Evolutionary conservation across 768 basidiomycete genomes (phyloP).

Genomic region (Termitomyces titanicus): DNA sequence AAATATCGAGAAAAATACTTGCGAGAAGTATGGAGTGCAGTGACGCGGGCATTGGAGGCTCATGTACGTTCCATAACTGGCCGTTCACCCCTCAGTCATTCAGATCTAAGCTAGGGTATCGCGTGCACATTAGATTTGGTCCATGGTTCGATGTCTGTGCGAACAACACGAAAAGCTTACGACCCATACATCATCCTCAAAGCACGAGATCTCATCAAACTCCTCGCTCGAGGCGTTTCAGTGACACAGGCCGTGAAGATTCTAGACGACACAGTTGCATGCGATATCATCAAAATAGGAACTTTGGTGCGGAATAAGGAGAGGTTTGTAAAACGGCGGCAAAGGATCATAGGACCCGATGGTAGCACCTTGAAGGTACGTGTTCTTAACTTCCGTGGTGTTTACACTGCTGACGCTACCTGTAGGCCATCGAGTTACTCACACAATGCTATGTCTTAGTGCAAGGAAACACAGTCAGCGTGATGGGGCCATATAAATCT

Average conservation of each 20-base stretch:
- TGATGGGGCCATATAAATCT: conserved; percentile 95
- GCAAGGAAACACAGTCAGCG: conserved; percentile 96
- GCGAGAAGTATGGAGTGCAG: conserved; percentile 90
- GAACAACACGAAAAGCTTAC: conserved; percentile 94
- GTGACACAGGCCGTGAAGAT: conserved; percentile 85
- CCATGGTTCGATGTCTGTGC: conserved; percentile 96
- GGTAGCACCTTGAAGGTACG: conserved; percentile 94
- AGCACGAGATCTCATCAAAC: conserved; percentile 92
- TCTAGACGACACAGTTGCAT: conserved; percentile 83
- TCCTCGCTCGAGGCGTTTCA: conserved; percentile 89
- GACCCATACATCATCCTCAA: conserved; percentile 97
- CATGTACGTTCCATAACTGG: conserved; percentile 54
- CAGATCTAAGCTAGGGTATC: conserved; percentile 56
- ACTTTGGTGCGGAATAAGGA: conserved; percentile 94
- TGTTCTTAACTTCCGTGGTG: not conserved
- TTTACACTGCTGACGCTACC: not conserved
- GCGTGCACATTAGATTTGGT: conserved; percentile 91
- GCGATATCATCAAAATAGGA: conserved; percentile 98
- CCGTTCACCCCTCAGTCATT: conserved; percentile 1
- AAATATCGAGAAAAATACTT: conserved; percentile 98
- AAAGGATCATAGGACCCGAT: conserved; percentile 95
- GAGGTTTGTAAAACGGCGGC: conserved; percentile 91
- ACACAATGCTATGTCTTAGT: conserved; percentile 97
- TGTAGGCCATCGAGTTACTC: conserved; percentile 91
- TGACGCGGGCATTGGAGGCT: conserved; percentile 78